phyloP scores from a whole-genome alignment of 441 rosid genomes.

The Geranium incanum region DNA sequence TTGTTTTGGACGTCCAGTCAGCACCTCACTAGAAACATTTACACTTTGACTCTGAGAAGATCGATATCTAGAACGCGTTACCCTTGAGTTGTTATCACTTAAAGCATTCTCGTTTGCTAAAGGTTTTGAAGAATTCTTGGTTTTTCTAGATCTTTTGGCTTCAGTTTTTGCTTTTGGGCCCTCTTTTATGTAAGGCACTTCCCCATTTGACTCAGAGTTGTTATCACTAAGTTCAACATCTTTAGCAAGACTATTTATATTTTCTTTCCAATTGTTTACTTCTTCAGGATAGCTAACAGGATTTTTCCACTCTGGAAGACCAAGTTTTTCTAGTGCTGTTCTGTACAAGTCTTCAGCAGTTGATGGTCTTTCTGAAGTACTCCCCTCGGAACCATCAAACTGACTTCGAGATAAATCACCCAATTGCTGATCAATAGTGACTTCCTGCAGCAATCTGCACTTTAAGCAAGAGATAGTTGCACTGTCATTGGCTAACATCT shows the following conservation, averaged over 20 bases:
- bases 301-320: constrained; percentile 56
- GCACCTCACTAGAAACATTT: constrained; percentile 26
- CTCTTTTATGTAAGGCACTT: constrained; percentile 17
- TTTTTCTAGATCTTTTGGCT: constrained; percentile 40
- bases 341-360: constrained; percentile 54
- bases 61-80: constrained; percentile 71
- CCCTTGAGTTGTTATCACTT: constrained; percentile 39
- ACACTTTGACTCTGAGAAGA: constrained; percentile 41
- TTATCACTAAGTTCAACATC: constrained; percentile 25
- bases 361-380: constrained; percentile 33
- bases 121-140: constrained; percentile 35
- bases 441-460: constrained; percentile 61
- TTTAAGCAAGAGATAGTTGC: constrained; percentile 42
- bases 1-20: constrained; percentile 25
- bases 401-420: constrained; percentile 56
- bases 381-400: constrained; percentile 23
- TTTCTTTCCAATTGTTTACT: constrained; percentile 23
- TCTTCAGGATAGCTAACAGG: constrained; percentile 29
- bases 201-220: constrained; percentile 20
- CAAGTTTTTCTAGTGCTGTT: constrained; percentile 51
- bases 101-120: constrained; percentile 34
- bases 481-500: constrained; percentile 31
- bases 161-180: constrained; percentile 29
- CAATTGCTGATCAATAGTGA: constrained; percentile 48
- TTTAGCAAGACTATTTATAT: constrained; percentile 16